phyloP scores from a whole-genome alignment of 257 asterid genomes.

The Gentiana straminea region DNA sequence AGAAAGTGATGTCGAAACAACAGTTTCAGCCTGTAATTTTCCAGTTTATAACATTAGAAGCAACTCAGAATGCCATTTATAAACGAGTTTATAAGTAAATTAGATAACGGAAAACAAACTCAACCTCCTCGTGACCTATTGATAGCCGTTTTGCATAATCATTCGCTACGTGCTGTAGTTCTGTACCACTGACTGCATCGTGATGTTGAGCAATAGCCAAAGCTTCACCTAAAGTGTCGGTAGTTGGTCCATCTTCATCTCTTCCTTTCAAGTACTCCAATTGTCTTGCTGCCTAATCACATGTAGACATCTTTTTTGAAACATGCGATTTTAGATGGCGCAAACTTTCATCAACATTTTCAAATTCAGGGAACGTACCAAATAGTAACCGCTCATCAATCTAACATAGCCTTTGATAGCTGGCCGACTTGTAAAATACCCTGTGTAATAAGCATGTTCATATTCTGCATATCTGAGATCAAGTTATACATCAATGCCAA shows the following conservation, averaged over 20 bases:
- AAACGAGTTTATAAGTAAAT: no score
- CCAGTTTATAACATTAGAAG: constrained; percentile 1
- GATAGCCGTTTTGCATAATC: constrained; percentile 91
- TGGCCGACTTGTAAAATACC: constrained; percentile 91
- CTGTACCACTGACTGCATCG: constrained; percentile 90
- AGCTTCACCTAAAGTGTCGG: constrained; percentile 71
- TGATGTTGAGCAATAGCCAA: constrained; percentile 89
- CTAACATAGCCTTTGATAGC: constrained; percentile 81
- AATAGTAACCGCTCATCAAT: constrained; percentile 70
- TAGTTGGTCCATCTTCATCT: constrained; percentile 46
- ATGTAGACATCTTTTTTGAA: constrained; percentile 12
- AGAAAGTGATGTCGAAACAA: constrained; percentile 63
- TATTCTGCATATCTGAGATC: constrained; percentile 80
- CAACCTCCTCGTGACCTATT: constrained; percentile 81
- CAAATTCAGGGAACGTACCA: constrained; percentile 34
- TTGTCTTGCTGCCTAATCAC: constrained; percentile 81
- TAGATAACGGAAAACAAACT: constrained; percentile 8
- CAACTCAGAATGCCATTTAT: no score
- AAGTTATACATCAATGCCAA: constrained; percentile 13
- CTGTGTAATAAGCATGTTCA: constrained; percentile 79
- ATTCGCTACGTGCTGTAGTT: constrained; percentile 81
- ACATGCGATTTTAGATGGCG: background rate
- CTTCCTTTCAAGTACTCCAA: constrained; percentile 65
- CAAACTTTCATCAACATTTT: background rate
- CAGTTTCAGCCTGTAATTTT: constrained; percentile 53